Base-by-base conservation (phyloP, 192 early-diverging fungal genomes). In the Podila clonocystis region DNA sequence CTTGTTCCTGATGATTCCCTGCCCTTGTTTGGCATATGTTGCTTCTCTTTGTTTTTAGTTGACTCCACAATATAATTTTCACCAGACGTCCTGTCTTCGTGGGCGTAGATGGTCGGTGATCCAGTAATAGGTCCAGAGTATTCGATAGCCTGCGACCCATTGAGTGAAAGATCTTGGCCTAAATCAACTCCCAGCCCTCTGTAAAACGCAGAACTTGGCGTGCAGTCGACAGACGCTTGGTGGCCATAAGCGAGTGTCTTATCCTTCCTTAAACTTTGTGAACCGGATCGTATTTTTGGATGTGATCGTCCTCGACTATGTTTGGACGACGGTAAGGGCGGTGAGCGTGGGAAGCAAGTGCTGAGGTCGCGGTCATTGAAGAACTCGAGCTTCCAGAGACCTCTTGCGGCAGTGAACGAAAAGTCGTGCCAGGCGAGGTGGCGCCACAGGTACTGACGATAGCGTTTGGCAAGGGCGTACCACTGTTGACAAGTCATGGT, bases 331-430 rank as follows among this genome's bases (percentile, higher is more conserved):
- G 28, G 2, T n/a, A 17, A 0, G 11, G 72, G 28, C 22, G 20
- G 17, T 30, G 60, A 24, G 9, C 9, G 34, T 28, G 74, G 74
- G 15, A 71, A 78, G 28, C 64, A 71, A 5, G 29, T 28, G 5
- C 52, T 60, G 17, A 70, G 67, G 20, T 76, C 67, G 12, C 38
- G 67, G 55, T 78, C 75, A 22, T 52, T 60, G 5, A 67, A 20
- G 33, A 78, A 71, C 17, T 71, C 64, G 9, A 78, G 75, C 48
- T 78, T 78, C 75, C 75, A 78, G 24, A 67, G 75, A 28, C 68
- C 68, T 4, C 75, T 31, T 3, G 75, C 68, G 20, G 68, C 68
- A 2, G 75, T 78, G 29, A 78, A 78, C 19, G 64, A 66, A 20
- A 59, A 78, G 50, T 78, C 75, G 28, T 63, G 52, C 41, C 33